Percentiles rank a stretch among this genome's conserved stretches.
Evolutionary conservation across 1,139 yeast genomes (phyloP).

Genomic region (Wickerhamomyces sp.): DNA sequence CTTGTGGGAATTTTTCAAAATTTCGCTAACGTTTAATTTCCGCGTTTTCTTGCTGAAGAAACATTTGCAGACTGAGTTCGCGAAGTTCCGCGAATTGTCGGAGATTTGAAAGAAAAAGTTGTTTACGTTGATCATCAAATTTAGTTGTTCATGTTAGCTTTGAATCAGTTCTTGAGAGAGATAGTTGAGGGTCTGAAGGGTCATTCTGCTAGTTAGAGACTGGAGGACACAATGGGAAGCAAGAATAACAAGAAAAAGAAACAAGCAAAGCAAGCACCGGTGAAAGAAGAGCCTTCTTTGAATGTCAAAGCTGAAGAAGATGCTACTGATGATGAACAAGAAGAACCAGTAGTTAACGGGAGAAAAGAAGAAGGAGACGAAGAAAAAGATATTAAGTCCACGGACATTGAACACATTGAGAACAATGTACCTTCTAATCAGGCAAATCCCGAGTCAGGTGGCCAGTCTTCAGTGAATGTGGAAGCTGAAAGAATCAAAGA

Average conservation of each 20-base stretch:
- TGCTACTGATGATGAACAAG: conserved; percentile 8
- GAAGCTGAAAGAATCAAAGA: conserved; percentile 6
- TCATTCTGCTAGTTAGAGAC: conserved; percentile 4
- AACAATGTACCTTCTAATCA: conserved; percentile 6
- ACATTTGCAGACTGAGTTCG: too few species aligned
- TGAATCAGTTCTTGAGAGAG: too few species aligned
- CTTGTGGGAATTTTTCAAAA: background rate
- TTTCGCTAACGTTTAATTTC: background rate
- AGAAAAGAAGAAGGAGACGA: background rate
- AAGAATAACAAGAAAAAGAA: conserved; percentile 12
- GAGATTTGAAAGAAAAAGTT: too few species aligned
- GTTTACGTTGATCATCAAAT: too few species aligned
- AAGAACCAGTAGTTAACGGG: conserved; percentile 3
- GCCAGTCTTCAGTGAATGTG: conserved; percentile 3
- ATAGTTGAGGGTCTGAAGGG: background rate
- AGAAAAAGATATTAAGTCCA: conserved; percentile 1
- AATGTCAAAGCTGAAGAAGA: conserved; percentile 4
- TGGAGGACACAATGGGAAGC: conserved; percentile 8
- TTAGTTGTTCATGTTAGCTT: too few species aligned
- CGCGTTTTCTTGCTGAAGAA: background rate
- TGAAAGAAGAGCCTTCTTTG: conserved; percentile 7
- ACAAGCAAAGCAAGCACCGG: conserved; percentile 10
- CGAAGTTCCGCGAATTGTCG: too few species aligned
- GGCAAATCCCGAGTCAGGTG: conserved; percentile 6
- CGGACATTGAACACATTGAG: conserved; percentile 6